Evolutionary conservation across 331 rosid species (phyloP).

Genomic region (Saraca asoca): DNA sequence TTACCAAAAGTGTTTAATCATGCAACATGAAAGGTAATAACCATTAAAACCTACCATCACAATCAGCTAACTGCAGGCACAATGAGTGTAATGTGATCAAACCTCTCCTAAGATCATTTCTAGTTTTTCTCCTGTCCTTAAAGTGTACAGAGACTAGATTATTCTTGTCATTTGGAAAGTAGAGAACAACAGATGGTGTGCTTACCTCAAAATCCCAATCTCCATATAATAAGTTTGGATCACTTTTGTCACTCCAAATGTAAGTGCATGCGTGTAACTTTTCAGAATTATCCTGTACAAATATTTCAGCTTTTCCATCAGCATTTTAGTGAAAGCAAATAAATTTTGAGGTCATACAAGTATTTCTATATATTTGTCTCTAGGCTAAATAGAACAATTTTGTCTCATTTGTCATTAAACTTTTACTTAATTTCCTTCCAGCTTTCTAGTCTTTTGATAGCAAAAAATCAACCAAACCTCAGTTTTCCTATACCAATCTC

Average conservation of each 20-base stretch:
- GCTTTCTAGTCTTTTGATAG: not conserved
- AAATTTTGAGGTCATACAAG: not conserved
- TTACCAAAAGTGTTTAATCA: not conserved
- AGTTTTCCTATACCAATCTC: not conserved
- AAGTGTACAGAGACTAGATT: not conserved
- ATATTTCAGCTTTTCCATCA: not conserved
- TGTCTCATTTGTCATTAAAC: not conserved
- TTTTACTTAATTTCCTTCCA: conserved; percentile 1
- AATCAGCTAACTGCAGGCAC: not conserved
- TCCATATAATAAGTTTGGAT: conserved; percentile 66
- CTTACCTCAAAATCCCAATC: conserved; percentile 92
- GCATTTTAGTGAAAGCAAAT: conserved; percentile 9
- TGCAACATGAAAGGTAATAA: not conserved
- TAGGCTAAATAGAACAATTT: not conserved
- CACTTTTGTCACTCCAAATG: conserved; percentile 70
- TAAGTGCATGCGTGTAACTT: conserved; percentile 53
- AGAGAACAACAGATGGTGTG: conserved; percentile 2
- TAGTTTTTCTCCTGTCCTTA: not conserved
- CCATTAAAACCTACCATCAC: conserved; percentile 12
- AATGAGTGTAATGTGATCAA: conserved; percentile 8
- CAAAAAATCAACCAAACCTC: not conserved
- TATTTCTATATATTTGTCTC: not conserved
- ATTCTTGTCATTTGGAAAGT: not conserved
- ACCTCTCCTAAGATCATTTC: conserved; percentile 14
- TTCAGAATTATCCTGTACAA: conserved; percentile 63